phyloP scores from a whole-genome alignment of 176 grass and related monocot species.

The Carex kokanica region DNA sequence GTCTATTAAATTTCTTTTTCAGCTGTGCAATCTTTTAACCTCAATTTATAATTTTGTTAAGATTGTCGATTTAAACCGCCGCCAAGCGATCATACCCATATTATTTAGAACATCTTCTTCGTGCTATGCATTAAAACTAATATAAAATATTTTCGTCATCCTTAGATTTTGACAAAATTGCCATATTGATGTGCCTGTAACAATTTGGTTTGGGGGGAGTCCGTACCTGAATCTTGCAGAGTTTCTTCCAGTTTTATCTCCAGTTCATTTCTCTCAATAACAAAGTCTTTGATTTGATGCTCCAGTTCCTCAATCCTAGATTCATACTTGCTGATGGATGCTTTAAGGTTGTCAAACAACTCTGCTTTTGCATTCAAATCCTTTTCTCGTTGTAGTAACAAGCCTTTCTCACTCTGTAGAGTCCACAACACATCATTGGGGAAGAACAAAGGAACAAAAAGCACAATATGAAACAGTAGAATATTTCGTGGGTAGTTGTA shows the following conservation, averaged over 20 bases:
- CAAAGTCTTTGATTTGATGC: conserved; percentile 57
- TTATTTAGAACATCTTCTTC: neutral
- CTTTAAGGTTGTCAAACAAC: conserved; percentile 49
- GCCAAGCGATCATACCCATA: neutral
- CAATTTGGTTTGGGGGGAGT: neutral
- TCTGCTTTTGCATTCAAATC: conserved; percentile 70
- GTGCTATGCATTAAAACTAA: neutral
- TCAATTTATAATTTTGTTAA: neutral
- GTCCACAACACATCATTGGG: neutral
- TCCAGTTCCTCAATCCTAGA: conserved; percentile 72
- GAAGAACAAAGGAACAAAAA: neutral
- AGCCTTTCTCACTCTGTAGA: conserved; percentile 61
- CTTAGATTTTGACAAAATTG: neutral
- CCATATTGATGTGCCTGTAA: neutral
- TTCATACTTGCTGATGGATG: conserved; percentile 61
- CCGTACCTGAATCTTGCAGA: conserved; percentile 82
- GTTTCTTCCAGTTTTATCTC: conserved; percentile 89
- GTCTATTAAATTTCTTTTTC: neutral
- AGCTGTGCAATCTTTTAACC: neutral
- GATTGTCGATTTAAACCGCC: neutral
- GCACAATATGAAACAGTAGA: neutral
- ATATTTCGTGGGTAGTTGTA: neutral
- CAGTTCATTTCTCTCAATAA: conserved; percentile 74
- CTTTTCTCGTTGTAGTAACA: conserved; percentile 64
- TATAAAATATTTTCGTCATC: neutral